phyloP scores from a whole-genome alignment of 2,329 filamentous ascomycete genomes.

The Cladophialophora exuberans region DNA sequence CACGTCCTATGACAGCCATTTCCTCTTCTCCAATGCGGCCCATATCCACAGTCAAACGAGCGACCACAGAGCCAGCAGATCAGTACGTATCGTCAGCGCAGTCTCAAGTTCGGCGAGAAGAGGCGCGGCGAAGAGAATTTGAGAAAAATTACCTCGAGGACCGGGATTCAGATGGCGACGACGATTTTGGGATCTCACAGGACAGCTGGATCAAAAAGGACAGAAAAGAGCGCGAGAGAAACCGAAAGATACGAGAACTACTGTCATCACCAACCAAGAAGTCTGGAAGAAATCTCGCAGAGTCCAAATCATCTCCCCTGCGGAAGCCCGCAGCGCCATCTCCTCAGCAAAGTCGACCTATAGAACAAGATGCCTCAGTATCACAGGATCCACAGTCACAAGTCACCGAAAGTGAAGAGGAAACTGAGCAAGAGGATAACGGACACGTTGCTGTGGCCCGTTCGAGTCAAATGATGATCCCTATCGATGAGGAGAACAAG shows the following conservation, averaged over 20 bases:
- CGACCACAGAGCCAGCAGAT: slow-evolving; percentile 46
- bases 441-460: slow-evolving; percentile 33
- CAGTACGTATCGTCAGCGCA: slow-evolving; percentile 52
- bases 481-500: slow-evolving; percentile 50
- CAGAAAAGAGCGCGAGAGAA: slow-evolving; percentile 14
- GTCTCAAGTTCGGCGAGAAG: slow-evolving; percentile 48
- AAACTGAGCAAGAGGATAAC: slow-evolving; percentile 53
- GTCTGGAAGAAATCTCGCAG: slow-evolving; percentile 1
- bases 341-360: neutral
- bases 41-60: slow-evolving; percentile 39
- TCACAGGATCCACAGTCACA: neutral
- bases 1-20: slow-evolving; percentile 38
- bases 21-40: slow-evolving; percentile 44
- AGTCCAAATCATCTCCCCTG: slow-evolving; percentile 25
- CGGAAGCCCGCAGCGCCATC: neutral
- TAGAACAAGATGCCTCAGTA: neutral
- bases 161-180: slow-evolving; percentile 34
- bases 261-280: slow-evolving; percentile 20
- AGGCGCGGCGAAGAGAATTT: slow-evolving; percentile 36
- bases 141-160: slow-evolving; percentile 35
- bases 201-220: slow-evolving; percentile 27
- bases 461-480: slow-evolving; percentile 37
- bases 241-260: slow-evolving; percentile 8
- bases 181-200: slow-evolving; percentile 22
- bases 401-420: slow-evolving; percentile 44